These are phyloP conservation scores for Centrapalus pauciflorus DNA, from an alignment of 129 eudicot genomes.

Conservation along the genomic window DNA sequence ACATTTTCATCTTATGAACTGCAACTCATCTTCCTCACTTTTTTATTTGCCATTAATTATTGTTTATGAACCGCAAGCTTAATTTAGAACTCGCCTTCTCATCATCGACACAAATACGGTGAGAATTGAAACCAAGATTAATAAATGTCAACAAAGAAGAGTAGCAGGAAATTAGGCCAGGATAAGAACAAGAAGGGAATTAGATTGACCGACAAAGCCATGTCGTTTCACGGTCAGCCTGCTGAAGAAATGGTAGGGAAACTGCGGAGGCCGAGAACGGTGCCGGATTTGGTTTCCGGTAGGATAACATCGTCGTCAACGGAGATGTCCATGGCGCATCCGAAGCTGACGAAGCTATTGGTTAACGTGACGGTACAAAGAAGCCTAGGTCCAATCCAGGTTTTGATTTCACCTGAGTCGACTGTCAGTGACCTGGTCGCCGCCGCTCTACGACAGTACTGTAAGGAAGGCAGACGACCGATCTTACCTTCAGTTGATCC, in stretches of 20 bases:
- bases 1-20: background rate
- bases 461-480: constrained; percentile 78
- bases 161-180: constrained; percentile 25
- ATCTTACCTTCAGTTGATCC: constrained; percentile 29
- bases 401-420: constrained; percentile 58
- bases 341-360: constrained; percentile 67
- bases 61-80: constrained; percentile 30
- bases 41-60: background rate
- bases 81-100: constrained; percentile 31
- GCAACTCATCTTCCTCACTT: background rate
- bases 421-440: constrained; percentile 58
- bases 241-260: constrained; percentile 26
- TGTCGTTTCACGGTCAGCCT: constrained; percentile 63
- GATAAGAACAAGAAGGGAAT: constrained; percentile 49
- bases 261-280: constrained; percentile 66
- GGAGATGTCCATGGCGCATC: constrained; percentile 16
- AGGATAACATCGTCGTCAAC: constrained; percentile 7
- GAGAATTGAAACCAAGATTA: background rate
- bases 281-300: constrained; percentile 54
- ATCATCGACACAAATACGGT: background rate
- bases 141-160: constrained; percentile 55
- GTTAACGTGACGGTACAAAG: constrained; percentile 74
- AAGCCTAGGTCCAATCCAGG: constrained; percentile 71
- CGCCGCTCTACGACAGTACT: constrained; percentile 51
- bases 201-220: constrained; percentile 48